A percentile compares a stretch with the other conserved stretches of the same genome.
Conservation (phyloP, 441 rosid species). For the Erodium trifolium region DNA sequence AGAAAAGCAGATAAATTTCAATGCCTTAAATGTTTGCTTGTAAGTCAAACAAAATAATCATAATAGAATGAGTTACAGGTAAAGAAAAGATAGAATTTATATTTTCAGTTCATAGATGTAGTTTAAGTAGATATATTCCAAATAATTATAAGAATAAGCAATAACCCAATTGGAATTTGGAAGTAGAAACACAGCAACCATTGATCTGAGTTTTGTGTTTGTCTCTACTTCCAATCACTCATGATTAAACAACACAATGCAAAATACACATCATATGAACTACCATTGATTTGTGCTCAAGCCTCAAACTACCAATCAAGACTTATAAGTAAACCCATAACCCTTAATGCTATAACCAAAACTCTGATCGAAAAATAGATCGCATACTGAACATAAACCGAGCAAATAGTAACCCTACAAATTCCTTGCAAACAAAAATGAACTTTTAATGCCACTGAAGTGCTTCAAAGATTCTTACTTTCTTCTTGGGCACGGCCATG, state of each 20-base stretch:
- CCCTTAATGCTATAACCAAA: not conserved
- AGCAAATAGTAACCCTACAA: not conserved
- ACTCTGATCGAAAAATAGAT: not conserved
- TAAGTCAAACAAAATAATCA: not conserved
- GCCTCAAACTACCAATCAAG: not conserved
- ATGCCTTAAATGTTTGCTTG: not conserved
- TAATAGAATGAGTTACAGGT: not conserved
- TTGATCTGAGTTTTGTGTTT: not conserved
- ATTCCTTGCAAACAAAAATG: not conserved
- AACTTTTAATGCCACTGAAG: not conserved
- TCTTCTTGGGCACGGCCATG: constrained; percentile 4
- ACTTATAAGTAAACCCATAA: not conserved
- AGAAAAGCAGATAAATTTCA: not conserved
- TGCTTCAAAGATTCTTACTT: not conserved
- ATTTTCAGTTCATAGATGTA: not conserved
- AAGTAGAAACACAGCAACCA: not conserved
- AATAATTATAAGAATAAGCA: not conserved
- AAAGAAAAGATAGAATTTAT: not conserved
- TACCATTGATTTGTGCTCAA: not conserved
- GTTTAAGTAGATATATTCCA: not conserved
- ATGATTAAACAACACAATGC: not conserved
- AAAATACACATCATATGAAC: not conserved
- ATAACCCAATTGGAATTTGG: not conserved
- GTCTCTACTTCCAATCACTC: not conserved
- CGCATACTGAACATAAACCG: not conserved